phyloP scores from a whole-genome alignment of 352 stramenopile species.

The Phytophthora vignae region DNA sequence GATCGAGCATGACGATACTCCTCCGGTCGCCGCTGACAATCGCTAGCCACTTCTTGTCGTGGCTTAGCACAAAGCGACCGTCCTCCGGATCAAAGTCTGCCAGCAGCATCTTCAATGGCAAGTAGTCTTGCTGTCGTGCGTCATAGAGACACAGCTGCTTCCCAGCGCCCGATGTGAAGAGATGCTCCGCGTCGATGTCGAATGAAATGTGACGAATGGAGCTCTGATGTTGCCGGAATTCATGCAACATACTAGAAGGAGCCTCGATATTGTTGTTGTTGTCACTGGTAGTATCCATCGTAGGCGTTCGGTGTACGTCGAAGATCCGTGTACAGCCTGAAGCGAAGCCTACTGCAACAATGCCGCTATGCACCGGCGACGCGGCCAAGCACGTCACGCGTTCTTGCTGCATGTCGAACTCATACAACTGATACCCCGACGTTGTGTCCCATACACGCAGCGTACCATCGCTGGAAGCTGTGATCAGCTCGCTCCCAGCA shows the following conservation, averaged over 20 bases:
- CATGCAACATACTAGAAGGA: constrained; percentile 53
- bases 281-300: background rate
- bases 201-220: constrained; percentile 67
- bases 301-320: constrained; percentile 48
- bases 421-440: constrained; percentile 76
- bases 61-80: constrained; percentile 48
- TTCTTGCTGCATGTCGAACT: constrained; percentile 85
- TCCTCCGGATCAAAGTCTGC: constrained; percentile 44
- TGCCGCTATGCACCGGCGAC: constrained; percentile 41
- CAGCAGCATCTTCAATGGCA: constrained; percentile 76
- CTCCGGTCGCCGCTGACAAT: constrained; percentile 41
- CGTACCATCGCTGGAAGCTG: constrained; percentile 76
- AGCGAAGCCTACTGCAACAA: constrained; percentile 81
- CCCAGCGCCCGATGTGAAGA: constrained; percentile 62
- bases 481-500: constrained; percentile 56
- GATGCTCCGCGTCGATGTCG: constrained; percentile 42
- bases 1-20: constrained; percentile 48
- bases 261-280: constrained; percentile 1
- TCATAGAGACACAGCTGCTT: constrained; percentile 82
- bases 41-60: constrained; percentile 49
- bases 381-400: constrained; percentile 65
- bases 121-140: constrained; percentile 49
- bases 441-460: constrained; percentile 84
- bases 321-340: constrained; percentile 90
- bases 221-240: constrained; percentile 89